These are phyloP conservation scores for Mycena belliarum DNA, from an alignment of 768 basidiomycete species.

Conservation along the genomic window DNA sequence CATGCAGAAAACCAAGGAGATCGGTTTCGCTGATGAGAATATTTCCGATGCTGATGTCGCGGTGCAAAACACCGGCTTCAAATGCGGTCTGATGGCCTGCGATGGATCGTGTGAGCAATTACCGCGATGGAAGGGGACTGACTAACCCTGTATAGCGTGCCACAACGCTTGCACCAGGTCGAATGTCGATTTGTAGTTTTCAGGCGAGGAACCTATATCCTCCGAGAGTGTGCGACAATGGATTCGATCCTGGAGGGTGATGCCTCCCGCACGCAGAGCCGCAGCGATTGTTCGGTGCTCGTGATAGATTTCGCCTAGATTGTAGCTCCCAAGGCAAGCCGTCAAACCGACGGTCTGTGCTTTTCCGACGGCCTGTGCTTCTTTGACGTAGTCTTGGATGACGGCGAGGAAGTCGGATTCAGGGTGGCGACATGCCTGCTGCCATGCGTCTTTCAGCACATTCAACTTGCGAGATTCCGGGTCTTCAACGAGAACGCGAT, in stretches of 20 bases:
- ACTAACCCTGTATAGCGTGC: not conserved
- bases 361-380: too few species aligned
- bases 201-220: not conserved
- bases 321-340: not conserved
- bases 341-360: too few species aligned
- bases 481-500: conserved; percentile 7
- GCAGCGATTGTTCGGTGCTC: too few species aligned
- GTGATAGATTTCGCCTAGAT: too few species aligned
- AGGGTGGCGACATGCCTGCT: not conserved
- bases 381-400: conserved; percentile 1
- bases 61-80: conserved; percentile 8
- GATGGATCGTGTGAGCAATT: not conserved
- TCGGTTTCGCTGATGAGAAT: not conserved
- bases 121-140: not conserved
- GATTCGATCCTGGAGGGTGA: not conserved
- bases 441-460: conserved; percentile 17
- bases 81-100: conserved; percentile 5
- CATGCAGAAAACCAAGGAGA: conserved; percentile 2
- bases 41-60: conserved; percentile 15
- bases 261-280: too few species aligned
- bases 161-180: not conserved
- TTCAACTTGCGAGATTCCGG: not conserved
- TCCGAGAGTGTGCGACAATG: conserved; percentile 5
- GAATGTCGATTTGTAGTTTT: not conserved
- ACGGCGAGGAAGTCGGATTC: conserved; percentile 15